Evolutionary conservation across 495 filamentous ascomycete species (phyloP), one percentile per base, ranked within the genome.

Genomic region (Hypoxylon trugodes): DNA sequence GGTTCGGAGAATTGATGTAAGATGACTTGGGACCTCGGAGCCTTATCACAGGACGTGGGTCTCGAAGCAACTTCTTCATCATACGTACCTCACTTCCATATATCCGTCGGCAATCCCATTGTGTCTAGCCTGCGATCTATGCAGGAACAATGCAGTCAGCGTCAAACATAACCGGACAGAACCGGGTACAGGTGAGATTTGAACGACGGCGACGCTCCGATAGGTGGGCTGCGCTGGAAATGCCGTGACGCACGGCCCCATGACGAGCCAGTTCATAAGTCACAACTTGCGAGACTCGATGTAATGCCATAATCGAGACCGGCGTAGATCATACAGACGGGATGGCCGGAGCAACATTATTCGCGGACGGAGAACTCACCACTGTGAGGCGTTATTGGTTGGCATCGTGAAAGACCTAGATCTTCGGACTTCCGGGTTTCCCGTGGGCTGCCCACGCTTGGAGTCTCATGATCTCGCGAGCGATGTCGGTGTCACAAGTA

Each of bases 61-160:
- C 25, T 12, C n/a, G 1, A 32, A 46, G 28, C 28, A n/a, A n/a
- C n/a, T n/a, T n/a, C n/a, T n/a, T n/a, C n/a, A n/a, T 56, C 35
- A 30, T 28, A 26, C 37, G 26, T 48, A 47, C 32, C 22, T 59
- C 15, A 6, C 9, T 12, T 25, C 37, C 13, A n/a, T 35, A 21
- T 51, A 50, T 26, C 45, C 25, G 24, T 19, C n/a, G 33, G 25
- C 25, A 26, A 30, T 37, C 36, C 15, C n/a, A 40, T 45, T 40
- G 16, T 32, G 37, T 8, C 35, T 24, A 55, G 33, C 18, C 47
- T 19, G 18, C 35, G 15, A 43, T 25, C 41, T 13, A 65, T 65
- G 61, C 61, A 65, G 61, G 61, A 65, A 65, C 61, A 19, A 59
- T 45, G 55, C 61, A 55, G 55, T 48, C 55, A 53, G 61, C 45